Conservation (phyloP, 148 eudicot species). For the Camellia japonica region DNA sequence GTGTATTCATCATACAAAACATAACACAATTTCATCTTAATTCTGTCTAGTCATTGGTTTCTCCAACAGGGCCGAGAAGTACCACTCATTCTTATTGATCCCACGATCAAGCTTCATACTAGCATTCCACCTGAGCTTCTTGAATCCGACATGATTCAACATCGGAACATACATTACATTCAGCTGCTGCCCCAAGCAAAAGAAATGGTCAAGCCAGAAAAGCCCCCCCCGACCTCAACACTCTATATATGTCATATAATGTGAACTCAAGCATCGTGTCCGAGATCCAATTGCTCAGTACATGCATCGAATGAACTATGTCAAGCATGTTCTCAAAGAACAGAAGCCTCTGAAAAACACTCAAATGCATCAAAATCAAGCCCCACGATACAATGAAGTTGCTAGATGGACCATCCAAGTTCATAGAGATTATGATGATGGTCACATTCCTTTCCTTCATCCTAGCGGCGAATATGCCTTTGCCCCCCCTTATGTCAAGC, state of each 20-base stretch:
- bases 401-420: slow-evolving; percentile 40
- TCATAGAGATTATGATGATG: slow-evolving; percentile 41
- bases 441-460: slow-evolving; percentile 42
- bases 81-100: slow-evolving; percentile 36
- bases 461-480: slow-evolving; percentile 38
- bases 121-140: slow-evolving; percentile 34
- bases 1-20: neutral
- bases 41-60: slow-evolving; percentile 31
- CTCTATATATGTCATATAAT: slow-evolving; percentile 38
- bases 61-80: slow-evolving; percentile 43
- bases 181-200: slow-evolving; percentile 42
- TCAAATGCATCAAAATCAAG: slow-evolving; percentile 34
- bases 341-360: slow-evolving; percentile 38
- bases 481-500: slow-evolving; percentile 43
- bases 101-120: slow-evolving; percentile 41
- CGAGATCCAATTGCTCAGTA: slow-evolving; percentile 44
- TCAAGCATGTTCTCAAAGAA: slow-evolving; percentile 47
- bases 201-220: slow-evolving; percentile 46
- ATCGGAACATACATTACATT: slow-evolving; percentile 37
- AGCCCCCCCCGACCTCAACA: slow-evolving; percentile 48
- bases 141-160: slow-evolving; percentile 34
- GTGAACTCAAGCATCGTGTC: slow-evolving; percentile 32
- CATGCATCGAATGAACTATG: slow-evolving; percentile 46
- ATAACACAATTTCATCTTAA: neutral
- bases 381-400: slow-evolving; percentile 38